These are phyloP conservation scores for Asterochloris erici DNA, from an alignment of 139 green algal species.

Conservation along the genomic window DNA sequence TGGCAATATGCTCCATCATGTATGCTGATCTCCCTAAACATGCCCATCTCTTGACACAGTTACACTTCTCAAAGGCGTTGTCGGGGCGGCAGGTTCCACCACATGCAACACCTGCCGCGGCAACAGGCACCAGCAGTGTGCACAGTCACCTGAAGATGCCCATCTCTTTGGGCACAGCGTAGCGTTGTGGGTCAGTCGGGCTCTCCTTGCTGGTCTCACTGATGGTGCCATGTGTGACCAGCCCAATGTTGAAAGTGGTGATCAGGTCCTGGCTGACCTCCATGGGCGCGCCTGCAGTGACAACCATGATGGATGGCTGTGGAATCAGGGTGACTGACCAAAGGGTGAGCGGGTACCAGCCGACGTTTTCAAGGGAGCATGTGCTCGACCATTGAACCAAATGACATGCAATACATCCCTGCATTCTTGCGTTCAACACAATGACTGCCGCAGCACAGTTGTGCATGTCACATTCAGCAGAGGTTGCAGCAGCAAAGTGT, in stretches of 20 bases:
- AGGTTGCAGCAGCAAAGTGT: no score
- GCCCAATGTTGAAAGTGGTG: conserved; percentile 94
- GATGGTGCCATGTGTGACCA: conserved; percentile 82
- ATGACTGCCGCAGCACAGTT: no score
- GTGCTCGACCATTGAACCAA: not conserved
- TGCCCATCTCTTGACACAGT: not conserved
- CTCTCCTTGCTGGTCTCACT: conserved; percentile 54
- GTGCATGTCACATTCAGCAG: no score
- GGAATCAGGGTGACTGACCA: not conserved
- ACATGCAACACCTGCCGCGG: not conserved
- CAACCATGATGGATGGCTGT: not conserved
- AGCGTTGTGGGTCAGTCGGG: conserved; percentile 25
- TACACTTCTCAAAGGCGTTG: not conserved
- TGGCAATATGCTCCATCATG: no score
- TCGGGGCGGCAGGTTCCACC: not conserved
- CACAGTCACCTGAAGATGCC: conserved; percentile 43
- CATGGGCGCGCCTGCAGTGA: conserved; percentile 48
- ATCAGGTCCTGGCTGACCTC: conserved; percentile 85
- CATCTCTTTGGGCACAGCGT: conserved; percentile 26
- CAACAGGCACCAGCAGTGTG: no score
- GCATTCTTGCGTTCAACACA: no score
- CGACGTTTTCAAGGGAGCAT: not conserved
- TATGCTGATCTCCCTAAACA: not conserved
- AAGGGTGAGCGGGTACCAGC: not conserved
- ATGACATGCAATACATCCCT: not conserved